Percentiles rank a stretch among this genome's conserved stretches.
phyloP scores from a whole-genome alignment of 2,329 filamentous ascomycete genomes.

The Nemania bipapillata region DNA sequence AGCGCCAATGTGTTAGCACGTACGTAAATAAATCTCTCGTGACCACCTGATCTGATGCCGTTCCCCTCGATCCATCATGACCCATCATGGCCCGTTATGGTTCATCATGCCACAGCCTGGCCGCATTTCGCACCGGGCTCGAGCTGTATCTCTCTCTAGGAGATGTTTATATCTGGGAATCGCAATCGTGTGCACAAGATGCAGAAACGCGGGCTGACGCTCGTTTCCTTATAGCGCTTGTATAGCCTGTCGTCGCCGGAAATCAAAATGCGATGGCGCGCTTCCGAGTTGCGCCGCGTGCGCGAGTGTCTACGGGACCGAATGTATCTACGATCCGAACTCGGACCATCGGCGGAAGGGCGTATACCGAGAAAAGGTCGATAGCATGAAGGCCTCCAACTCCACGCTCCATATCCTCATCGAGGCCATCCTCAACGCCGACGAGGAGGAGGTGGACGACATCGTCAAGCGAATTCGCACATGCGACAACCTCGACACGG shows the following conservation, averaged over 20 bases:
- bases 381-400: slow-evolving; percentile 85
- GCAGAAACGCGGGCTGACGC: slow-evolving; percentile 15
- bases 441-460: slow-evolving; percentile 83
- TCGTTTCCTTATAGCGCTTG: slow-evolving; percentile 64
- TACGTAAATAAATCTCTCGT: slow-evolving; percentile 42
- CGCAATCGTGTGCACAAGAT: neutral
- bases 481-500: slow-evolving; percentile 74
- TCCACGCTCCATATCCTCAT: slow-evolving; percentile 92
- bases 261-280: slow-evolving; percentile 92
- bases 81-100: neutral
- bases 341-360: slow-evolving; percentile 96
- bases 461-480: slow-evolving; percentile 89
- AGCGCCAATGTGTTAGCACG: slow-evolving; percentile 83
- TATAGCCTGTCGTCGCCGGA: slow-evolving; percentile 79
- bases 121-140: neutral
- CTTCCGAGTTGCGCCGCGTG: slow-evolving; percentile 94
- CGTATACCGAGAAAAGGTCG: slow-evolving; percentile 93
- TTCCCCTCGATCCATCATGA: neutral
- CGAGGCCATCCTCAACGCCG: slow-evolving; percentile 89
- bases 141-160: neutral
- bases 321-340: slow-evolving; percentile 94
- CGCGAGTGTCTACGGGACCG: slow-evolving; percentile 88
- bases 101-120: neutral
- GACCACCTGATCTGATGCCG: neutral
- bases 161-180: neutral